Evolutionary conservation across 1,284 basidiomycete genomes (phyloP), one percentile per base, ranked within the genome.

Genomic region (Ustilago xerochloae): DNA sequence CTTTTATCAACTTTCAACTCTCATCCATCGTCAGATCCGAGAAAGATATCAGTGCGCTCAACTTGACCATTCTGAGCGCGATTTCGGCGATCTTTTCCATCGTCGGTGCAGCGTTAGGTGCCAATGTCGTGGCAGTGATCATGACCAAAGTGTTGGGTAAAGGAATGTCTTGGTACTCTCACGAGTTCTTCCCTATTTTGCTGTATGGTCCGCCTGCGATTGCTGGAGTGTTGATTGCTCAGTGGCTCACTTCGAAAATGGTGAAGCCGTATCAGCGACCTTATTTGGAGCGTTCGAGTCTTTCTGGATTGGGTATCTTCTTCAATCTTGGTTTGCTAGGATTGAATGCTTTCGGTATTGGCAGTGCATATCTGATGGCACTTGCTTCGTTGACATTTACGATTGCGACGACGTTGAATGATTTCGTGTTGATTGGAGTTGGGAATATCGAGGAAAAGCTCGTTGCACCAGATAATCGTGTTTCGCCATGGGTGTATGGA

Each of bases 161-260:
- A 82, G 88, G 83, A 64, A 83, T 84, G 64, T 82, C 79, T 38
- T 87, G 85, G 85, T 86, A 79, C 51, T 87, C 88, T 12, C 88
- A 88, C 63, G 93, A 94, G 74, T 88, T 89, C 69, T 88, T 90
- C 4, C 89, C 90, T 9, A 77, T 95, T 5, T 79, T 89, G 12
- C 85, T 97, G n/a, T 97, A 93, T 81, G 91, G 88, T 2, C 92
- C 93, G 26, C 88, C 92, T 0, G 90, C 77, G 15, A 15, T 83
- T 7, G 75, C 88, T 6, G 88, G 89, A 0, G 84, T 90, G 6
- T 88, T 91, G 76, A 87, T 87, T 13, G 88, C 90, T 0, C 85
- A 91, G 39, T 85, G 93, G 16, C 84, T 93, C 30, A 85, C 90
- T 36, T 88, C 91, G 60, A 84, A 89, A 0, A 81, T 86, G 35